A percentile compares a stretch with the other conserved stretches of the same genome.
phyloP scores from a whole-genome alignment of 345 rosid genomes.

The Eucalyptus polyanthemos region DNA sequence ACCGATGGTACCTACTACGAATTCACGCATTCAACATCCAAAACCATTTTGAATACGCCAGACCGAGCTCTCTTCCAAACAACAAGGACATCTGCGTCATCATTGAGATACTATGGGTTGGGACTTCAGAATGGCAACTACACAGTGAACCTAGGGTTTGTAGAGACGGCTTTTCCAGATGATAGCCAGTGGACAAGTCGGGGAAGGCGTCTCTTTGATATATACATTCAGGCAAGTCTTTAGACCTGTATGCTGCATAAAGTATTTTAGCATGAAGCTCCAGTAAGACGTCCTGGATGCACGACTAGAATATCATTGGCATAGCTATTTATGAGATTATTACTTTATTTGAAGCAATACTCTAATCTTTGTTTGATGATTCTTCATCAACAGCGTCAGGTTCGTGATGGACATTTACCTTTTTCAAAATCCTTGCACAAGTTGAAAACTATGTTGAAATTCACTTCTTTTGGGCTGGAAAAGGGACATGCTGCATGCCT shows the following conservation, averaged over 20 bases:
- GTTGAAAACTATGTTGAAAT: constrained; percentile 15
- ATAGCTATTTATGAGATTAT: not conserved
- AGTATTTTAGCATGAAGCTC: not conserved
- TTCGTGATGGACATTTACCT: not conserved
- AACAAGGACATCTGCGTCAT: constrained; percentile 54
- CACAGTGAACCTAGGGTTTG: constrained; percentile 32
- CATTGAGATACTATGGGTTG: constrained; percentile 75
- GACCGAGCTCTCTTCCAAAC: constrained; percentile 24
- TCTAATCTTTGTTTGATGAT: not conserved
- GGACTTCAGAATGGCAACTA: constrained; percentile 85
- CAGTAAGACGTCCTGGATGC: not conserved
- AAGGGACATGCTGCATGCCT: constrained; percentile 25
- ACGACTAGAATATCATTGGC: not conserved
- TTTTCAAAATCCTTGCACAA: not conserved
- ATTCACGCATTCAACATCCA: not conserved
- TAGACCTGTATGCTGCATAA: constrained; percentile 7
- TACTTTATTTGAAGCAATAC: not conserved
- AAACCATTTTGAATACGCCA: constrained; percentile 9
- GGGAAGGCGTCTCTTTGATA: constrained; percentile 41
- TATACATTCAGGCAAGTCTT: constrained; percentile 4
- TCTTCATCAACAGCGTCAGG: not conserved
- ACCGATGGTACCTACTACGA: constrained; percentile 4
- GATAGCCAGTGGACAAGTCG: constrained; percentile 21
- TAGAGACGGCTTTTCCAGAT: constrained; percentile 10
- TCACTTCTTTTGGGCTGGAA: constrained; percentile 30